Evolutionary conservation across 306 rosid genomes (phyloP), one percentile per base, ranked within the genome.

Genomic region (Urtica urens): DNA sequence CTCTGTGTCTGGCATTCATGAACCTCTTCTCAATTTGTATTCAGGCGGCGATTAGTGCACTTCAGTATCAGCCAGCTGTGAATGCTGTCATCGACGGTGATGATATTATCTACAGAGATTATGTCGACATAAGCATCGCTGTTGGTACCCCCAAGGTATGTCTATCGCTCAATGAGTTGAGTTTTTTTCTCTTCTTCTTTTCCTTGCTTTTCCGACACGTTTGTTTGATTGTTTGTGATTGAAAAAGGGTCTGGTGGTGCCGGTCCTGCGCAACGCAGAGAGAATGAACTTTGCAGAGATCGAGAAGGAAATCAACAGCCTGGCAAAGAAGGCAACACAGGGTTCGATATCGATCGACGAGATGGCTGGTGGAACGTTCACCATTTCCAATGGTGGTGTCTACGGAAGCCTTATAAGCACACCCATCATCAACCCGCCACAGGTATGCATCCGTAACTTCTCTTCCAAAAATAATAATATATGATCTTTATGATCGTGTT

Each of bases 1-100:
- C 16, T 1, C 31, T n/a, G 14, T 47, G 2, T 24, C 49, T 19
- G 10, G 22, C 17, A 22, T 29, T 45, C 24, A 2, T 59, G 27
- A 45, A 17, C 53, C n/a, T 38, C 21, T 3, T 37, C 24, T 42
- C 10, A 6, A 26, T 65, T 28, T 40, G 46, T 62, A n/a, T 76
- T 58, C 46, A 80, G 80, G 88, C 78, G 70, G 83, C 78, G 14
- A 72, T 70, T 24, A 75, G 75, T 49, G 87, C 79, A 4, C 80
- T 76, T 10, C 80, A 73, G 62, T 58, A 64, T 46, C 78, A 76
- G 52, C 80, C 88, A 7, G 53, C 52, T 48, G 69, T 70, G 18
- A 80, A 80, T 60, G 88, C 78, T 33, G 88, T 80, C 34, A 80
- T 72, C 43, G 83, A 80, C 10, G 83, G 88, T 19, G 83, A 80